Conservation (phyloP, 371 early-diverging fungal genomes). For the Synchytrium microbalum region DNA sequence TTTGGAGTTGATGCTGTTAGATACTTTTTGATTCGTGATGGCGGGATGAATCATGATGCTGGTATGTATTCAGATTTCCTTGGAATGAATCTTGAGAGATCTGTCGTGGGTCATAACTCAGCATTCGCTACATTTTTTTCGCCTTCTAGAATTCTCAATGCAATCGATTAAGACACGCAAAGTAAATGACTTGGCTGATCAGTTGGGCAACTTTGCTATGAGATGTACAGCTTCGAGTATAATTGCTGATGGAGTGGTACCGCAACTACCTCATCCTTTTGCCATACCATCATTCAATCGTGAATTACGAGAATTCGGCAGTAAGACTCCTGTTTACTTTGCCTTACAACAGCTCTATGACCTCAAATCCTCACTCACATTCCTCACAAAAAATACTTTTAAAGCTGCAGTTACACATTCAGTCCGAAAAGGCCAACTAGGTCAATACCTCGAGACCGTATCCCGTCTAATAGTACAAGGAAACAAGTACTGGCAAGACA, state of each 20-base stretch:
- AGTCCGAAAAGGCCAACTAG: slow-evolving; percentile 43
- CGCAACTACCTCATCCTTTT: slow-evolving; percentile 17
- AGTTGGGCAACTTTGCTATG: slow-evolving; percentile 78
- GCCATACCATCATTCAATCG: not conserved
- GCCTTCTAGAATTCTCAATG: slow-evolving; percentile 58
- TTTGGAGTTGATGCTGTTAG: slow-evolving; percentile 83
- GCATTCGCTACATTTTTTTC: not conserved
- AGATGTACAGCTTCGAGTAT: slow-evolving; percentile 52
- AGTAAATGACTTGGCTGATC: slow-evolving; percentile 71
- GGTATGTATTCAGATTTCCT: slow-evolving; percentile 27
- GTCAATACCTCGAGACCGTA: slow-evolving; percentile 43
- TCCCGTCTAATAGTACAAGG: slow-evolving; percentile 50
- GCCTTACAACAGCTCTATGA: too few species aligned
- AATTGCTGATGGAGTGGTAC: slow-evolving; percentile 45
- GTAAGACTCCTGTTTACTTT: too few species aligned
- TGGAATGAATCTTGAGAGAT: not conserved
- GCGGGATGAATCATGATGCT: slow-evolving; percentile 76
- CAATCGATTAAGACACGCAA: slow-evolving; percentile 58
- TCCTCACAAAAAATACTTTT: too few species aligned
- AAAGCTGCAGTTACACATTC: too few species aligned
- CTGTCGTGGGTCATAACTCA: not conserved
- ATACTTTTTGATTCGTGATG: slow-evolving; percentile 86
- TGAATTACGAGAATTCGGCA: slow-evolving; percentile 28
- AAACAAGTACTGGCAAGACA: slow-evolving; percentile 63
- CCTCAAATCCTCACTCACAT: too few species aligned